Evolutionary conservation across 257 asterid genomes (phyloP).

Genomic region (Voacanga thouarsii): DNA sequence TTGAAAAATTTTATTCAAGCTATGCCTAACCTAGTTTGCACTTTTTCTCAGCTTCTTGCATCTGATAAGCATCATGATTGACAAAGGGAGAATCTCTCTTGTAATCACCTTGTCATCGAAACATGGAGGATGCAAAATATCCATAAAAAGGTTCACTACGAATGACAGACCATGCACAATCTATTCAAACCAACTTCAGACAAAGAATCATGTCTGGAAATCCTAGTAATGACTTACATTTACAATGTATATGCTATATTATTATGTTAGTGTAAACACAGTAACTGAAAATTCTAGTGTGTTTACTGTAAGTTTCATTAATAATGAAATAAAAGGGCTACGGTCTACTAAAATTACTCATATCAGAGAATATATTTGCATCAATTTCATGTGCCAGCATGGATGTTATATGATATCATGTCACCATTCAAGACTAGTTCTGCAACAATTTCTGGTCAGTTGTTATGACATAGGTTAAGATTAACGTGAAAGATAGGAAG

Average conservation of each 20-base stretch:
- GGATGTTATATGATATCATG: background rate
- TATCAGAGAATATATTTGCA: background rate
- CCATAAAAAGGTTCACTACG: background rate
- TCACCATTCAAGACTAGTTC: background rate
- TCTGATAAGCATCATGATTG: background rate
- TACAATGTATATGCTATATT: background rate
- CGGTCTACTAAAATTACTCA: background rate
- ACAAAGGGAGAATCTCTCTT: background rate
- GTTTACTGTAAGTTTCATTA: background rate
- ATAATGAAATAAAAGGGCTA: background rate
- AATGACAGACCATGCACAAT: conserved; percentile 1
- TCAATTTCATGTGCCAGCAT: background rate
- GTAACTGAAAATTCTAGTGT: background rate
- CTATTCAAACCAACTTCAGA: background rate
- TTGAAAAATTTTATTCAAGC: background rate
- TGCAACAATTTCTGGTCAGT: background rate
- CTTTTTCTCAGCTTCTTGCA: no score
- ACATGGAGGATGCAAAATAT: background rate
- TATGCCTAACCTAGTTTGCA: conserved; percentile 1
- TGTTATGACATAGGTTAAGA: background rate
- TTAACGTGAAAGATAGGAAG: background rate
- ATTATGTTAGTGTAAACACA: background rate
- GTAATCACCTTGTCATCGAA: background rate
- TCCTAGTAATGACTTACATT: background rate
- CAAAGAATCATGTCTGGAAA: background rate